Evolutionary conservation across 2,329 filamentous ascomycete species (phyloP).

Genomic region (Aspergillus ochraceus): DNA sequence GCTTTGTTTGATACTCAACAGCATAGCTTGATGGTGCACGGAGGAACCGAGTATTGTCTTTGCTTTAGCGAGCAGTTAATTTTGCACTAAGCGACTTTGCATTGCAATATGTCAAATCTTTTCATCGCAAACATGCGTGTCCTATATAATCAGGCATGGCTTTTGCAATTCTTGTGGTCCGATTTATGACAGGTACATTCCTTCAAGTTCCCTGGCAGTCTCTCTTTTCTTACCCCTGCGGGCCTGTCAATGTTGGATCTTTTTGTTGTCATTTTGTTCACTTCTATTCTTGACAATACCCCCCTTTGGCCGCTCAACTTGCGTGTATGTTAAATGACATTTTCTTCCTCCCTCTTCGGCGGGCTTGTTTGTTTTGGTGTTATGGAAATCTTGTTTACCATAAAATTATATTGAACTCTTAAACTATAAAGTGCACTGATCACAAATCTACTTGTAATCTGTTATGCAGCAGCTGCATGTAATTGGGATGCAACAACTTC

Average conservation of each 20-base stretch:
- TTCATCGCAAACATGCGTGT: neutral
- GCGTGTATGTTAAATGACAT: constrained; percentile 29
- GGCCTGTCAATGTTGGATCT: constrained; percentile 26
- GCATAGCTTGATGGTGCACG: neutral
- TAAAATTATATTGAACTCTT: no score
- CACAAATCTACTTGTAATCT: no score
- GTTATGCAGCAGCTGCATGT: no score
- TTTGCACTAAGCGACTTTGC: neutral
- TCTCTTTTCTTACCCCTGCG: constrained; percentile 2
- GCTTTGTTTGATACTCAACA: neutral
- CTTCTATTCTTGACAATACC: constrained; percentile 34
- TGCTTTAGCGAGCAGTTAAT: neutral
- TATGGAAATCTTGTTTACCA: constrained; percentile 12
- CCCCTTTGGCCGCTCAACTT: constrained; percentile 28
- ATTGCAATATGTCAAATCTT: neutral
- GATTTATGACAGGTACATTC: neutral
- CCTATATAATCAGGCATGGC: neutral
- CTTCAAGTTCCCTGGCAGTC: neutral
- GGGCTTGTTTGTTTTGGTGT: constrained; percentile 19
- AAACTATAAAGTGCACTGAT: no score
- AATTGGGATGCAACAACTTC: constrained; percentile 15
- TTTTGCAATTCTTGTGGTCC: neutral
- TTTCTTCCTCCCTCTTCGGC: constrained; percentile 13
- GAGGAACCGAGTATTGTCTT: neutral
- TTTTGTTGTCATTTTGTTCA: constrained; percentile 11